Base-by-base conservation (phyloP, 1,284 basidiomycete genomes). In the Gastroboletus turbinatus region DNA sequence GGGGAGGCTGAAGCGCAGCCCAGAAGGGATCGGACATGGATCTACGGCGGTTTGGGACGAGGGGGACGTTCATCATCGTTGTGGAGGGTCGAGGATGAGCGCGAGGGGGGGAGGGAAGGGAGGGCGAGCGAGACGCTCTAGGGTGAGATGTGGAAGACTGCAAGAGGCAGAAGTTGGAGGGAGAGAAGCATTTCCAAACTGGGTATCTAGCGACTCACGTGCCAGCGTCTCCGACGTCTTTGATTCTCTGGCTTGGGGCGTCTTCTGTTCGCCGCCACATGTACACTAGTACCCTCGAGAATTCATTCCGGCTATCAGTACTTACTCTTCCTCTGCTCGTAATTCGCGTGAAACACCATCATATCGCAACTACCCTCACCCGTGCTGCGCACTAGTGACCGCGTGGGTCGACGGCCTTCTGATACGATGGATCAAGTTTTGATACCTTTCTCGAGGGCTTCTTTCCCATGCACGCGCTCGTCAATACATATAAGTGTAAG, bases 1-100 rank as follows among this genome's bases (percentile, higher is more conserved):
- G 73, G 2, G 90, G 90, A 3, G 90, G 90, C 14, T 77, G 79
- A 44, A 92, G 78, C 30, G 79, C 82, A 52, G 75, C 80, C 50
- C 82, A 73, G 63, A 92, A 79, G 44, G 90, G 90, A 75, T 92
- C 90, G 30, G 85, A 86, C 55, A 76, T 68, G 43, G 79, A 79
- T 59, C 82, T 74, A 46, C 78, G 74, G 39, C 76, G 74, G 64
- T 73, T 73, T 19, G 69, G 68, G 46, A 72, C 70, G 40, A 73
- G 69, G 17, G 69, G 67, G 10, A 46, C 27, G 52, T 56, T 58
- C 67, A 69, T 69, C 60, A 39, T 53, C 48, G 46, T 36, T 49
- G 49, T 44, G 21, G 48, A 50, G 17, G 38, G 48, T 30, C 47
- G 36, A 48, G 39, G 50, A 55, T 3, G 46, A 44, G 38, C 48